Evolutionary conservation across 2,329 filamentous ascomycete species (phyloP), one percentile per base, ranked within the genome.

Genomic region (Trichoderma koningiopsis): DNA sequence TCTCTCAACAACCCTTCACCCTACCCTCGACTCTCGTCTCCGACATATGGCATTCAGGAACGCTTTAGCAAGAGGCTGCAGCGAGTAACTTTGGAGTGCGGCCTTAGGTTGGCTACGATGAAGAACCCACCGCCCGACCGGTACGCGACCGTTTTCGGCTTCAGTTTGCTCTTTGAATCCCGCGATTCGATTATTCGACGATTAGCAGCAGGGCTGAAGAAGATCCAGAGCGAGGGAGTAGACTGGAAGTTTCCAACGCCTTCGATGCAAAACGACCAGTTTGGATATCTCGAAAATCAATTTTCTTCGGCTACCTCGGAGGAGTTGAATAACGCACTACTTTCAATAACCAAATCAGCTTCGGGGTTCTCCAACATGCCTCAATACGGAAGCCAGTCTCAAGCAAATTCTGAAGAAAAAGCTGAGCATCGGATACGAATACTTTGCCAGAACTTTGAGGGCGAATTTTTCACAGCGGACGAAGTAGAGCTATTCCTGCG

Each of bases 401-500:
- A 80, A 35, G 73, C 79, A 1, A 77, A 81, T 1, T 78, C 81
- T 22, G 83, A 86, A 31, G 76, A 80, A 6, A 73, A 79, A 24
- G 73, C 89, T 8, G 81, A 83, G 47, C 75, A 78, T 14, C 81
- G 83, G 19, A 82, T 91, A 72, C 81, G 81, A 24, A 84, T 87
- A 72, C 84, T 83, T 49, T 77, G 89, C 8, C 84, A 86, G 0
- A 91, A 88, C 0, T 91, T 90, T 71, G 86, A 91, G 70, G 92
- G 92, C 5, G 87, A 92, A 62, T 96, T 92, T 83, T 92, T 91
- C 73, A 92, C 96, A 75, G 81, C 89, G 0, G 86, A 92, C 70
- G 93, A 96, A 76, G 89, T 94, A 0, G 91, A 96, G 77, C 84
- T 87, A 14, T 96, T 94, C 75, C 81, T 96, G 3, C 85, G 85